phyloP scores from a whole-genome alignment of 208 protist genomes.

The Jaenimonas drosophilae region DNA sequence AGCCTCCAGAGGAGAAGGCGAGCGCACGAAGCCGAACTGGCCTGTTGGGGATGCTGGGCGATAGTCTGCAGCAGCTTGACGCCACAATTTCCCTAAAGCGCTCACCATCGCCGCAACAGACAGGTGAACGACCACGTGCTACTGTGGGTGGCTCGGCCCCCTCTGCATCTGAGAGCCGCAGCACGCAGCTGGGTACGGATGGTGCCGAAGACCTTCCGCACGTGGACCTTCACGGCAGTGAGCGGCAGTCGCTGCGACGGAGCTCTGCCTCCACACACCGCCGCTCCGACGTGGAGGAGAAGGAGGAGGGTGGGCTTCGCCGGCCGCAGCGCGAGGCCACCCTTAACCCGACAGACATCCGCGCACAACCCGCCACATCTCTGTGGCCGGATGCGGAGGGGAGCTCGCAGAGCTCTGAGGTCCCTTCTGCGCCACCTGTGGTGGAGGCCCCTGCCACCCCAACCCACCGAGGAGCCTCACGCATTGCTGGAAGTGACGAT shows the following conservation, averaged over 20 bases:
- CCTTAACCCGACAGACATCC: background rate
- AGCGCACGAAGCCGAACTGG: no score
- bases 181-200: background rate
- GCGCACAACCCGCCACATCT: background rate
- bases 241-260: no score
- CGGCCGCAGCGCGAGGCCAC: background rate
- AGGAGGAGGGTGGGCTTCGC: background rate
- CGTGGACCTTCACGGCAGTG: no score
- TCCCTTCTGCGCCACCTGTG: background rate
- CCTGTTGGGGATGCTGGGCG: no score
- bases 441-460: constrained; percentile 9
- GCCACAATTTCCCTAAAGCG: no score
- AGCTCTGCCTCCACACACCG: no score
- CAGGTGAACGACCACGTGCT: no score
- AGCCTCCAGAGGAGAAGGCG: no score
- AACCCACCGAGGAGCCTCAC: constrained; percentile 7
- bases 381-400: background rate
- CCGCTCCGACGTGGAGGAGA: background rate
- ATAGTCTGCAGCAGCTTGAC: no score
- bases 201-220: no score
- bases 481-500: constrained; percentile 16
- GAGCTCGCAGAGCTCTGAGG: background rate
- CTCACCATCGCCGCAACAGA: no score
- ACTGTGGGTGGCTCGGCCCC: no score
- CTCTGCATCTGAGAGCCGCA: background rate